A percentile compares a stretch with the other conserved stretches of the same genome.
Conservation (phyloP, 495 filamentous ascomycete species). For the Haplographium delicatum region DNA sequence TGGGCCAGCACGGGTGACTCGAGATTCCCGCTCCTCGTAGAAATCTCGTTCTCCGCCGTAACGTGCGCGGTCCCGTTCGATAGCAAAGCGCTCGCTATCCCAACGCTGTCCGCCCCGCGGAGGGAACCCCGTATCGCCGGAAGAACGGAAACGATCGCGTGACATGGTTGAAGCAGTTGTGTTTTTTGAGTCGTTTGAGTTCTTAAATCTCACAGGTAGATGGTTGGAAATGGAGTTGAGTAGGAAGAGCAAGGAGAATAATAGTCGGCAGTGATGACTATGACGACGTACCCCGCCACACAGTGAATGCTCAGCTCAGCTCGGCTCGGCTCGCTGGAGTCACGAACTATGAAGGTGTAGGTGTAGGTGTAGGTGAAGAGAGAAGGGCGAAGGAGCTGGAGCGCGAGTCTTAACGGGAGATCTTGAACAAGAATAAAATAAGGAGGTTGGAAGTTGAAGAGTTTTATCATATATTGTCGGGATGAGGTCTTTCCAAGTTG, state of each 20-base stretch:
- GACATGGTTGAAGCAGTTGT: constrained; percentile 16
- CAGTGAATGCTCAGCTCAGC: too few relatives aligned
- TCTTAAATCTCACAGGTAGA: too few relatives aligned
- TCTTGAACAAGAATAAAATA: neutral
- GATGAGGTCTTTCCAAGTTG: constrained; percentile 3
- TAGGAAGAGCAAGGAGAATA: neutral
- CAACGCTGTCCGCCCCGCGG: constrained; percentile 18
- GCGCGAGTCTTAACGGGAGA: constrained; percentile 1
- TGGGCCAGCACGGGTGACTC: constrained; percentile 4
- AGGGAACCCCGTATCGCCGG: constrained; percentile 10
- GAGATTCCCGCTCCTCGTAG: constrained; percentile 21
- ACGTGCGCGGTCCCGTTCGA: constrained; percentile 37
- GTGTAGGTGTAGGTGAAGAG: neutral
- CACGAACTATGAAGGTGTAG: too few relatives aligned
- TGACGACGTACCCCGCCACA: constrained; percentile 2
- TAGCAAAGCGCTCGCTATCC: constrained; percentile 26
- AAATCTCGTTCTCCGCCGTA: constrained; percentile 27
- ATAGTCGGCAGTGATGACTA: neutral
- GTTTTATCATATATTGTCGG: constrained; percentile 18
- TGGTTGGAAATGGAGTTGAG: too few relatives aligned
- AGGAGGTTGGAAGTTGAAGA: constrained; percentile 20
- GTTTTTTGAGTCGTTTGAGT: neutral
- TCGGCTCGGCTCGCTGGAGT: too few relatives aligned
- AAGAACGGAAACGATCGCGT: constrained; percentile 17
- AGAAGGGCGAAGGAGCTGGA: neutral